These are phyloP conservation scores for Emmonsia crescens DNA, from an alignment of 2,329 filamentous ascomycete species.

Conservation along the genomic window DNA sequence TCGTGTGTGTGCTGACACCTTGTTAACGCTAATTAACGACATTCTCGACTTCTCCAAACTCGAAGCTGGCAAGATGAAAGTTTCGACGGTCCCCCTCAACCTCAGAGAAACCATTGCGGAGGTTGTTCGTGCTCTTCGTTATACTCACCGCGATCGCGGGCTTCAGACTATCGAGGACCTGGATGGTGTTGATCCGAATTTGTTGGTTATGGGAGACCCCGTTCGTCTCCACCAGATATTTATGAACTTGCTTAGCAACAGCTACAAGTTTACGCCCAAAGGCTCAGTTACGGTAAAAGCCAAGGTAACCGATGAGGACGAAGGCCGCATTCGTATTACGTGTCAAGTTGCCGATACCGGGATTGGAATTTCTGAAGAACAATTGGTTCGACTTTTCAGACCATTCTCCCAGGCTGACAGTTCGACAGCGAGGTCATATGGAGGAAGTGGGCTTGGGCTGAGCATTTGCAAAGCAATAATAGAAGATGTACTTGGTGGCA, in stretches of 20 bases:
- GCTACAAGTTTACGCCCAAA: constrained; percentile 83
- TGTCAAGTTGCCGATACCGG: constrained; percentile 85
- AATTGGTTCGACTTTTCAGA: constrained; percentile 76
- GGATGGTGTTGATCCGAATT: constrained; percentile 44
- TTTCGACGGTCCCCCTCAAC: constrained; percentile 73
- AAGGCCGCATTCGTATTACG: constrained; percentile 60
- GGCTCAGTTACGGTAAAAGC: constrained; percentile 79
- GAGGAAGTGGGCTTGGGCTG: constrained; percentile 78
- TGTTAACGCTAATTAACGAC: constrained; percentile 82
- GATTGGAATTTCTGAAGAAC: constrained; percentile 70
- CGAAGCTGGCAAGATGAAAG: constrained; percentile 78
- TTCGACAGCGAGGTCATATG: constrained; percentile 81
- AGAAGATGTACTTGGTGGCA: constrained; percentile 81
- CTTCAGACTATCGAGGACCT: constrained; percentile 55
- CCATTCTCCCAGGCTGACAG: constrained; percentile 90
- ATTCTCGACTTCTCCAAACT: constrained; percentile 82
- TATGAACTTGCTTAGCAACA: constrained; percentile 78
- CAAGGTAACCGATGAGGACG: constrained; percentile 58
- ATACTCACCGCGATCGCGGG: constrained; percentile 51
- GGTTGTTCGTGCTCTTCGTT: constrained; percentile 52
- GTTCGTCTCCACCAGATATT: constrained; percentile 70
- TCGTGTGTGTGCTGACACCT: constrained; percentile 57
- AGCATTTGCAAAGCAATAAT: constrained; percentile 94
- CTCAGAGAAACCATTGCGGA: constrained; percentile 57
- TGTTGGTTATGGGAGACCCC: constrained; percentile 73